Evolutionary conservation across 129 eudicot genomes (phyloP).

Genomic region (Helianthus tuberosus): DNA sequence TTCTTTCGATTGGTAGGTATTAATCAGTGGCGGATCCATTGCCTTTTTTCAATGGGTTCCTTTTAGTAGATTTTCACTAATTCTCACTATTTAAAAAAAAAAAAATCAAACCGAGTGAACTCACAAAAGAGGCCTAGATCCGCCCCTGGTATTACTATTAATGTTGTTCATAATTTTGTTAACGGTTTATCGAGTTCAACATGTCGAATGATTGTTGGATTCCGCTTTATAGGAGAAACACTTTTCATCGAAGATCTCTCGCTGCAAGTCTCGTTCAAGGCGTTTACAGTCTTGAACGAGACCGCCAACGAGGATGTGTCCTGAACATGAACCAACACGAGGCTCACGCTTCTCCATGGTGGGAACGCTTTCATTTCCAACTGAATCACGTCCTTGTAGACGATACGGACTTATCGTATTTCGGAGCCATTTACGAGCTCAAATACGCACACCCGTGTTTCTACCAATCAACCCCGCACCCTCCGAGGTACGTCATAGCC

Average conservation of each 20-base stretch:
- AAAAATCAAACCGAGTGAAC: no score
- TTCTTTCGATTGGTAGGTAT: slow-evolving; percentile 43
- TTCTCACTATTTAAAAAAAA: no score
- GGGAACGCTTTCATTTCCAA: slow-evolving; percentile 68
- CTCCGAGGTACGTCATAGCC: slow-evolving; percentile 60
- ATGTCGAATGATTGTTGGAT: no score
- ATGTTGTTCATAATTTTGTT: no score
- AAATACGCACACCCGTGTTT: slow-evolving; percentile 20
- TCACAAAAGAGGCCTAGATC: no score
- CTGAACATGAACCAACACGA: slow-evolving; percentile 25
- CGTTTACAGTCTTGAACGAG: slow-evolving; percentile 60
- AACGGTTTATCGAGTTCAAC: no score
- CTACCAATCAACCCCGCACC: slow-evolving; percentile 21
- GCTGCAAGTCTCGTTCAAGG: slow-evolving; percentile 74
- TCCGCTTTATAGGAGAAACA: slow-evolving; percentile 8
- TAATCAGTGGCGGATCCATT: no score
- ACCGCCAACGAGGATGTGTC: slow-evolving; percentile 57
- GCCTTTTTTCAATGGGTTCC: no score
- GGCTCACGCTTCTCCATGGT: slow-evolving; percentile 73
- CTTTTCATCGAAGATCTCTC: slow-evolving; percentile 60
- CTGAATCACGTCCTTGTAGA: slow-evolving; percentile 48
- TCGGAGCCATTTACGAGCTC: slow-evolving; percentile 70
- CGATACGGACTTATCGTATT: slow-evolving; percentile 46
- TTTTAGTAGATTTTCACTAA: no score
- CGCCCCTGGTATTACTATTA: no score